Evolutionary conservation across 768 basidiomycete species (phyloP), one percentile per base, ranked within the genome.

Genomic region (Agrocybe praecox): DNA sequence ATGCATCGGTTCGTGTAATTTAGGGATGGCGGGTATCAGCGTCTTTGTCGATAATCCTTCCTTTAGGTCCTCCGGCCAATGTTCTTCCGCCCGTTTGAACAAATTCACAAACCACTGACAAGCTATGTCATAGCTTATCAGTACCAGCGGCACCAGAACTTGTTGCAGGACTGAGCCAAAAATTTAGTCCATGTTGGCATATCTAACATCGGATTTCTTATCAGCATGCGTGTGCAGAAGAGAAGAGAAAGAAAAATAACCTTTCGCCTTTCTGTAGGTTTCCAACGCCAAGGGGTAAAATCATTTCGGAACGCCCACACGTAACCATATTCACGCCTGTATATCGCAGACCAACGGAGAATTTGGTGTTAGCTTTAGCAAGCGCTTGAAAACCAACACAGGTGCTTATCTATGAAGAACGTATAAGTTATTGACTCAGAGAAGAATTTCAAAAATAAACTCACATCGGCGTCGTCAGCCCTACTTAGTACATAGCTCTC

Each of bases 1-100:
- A 43, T 76, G 75, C n/a, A 64, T 67, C 4, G 53, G 56, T 19
- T 71, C 53, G 54, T 76, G 75, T 2, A 73, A 62, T 53, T 75
- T 75, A 0, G 70, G 72, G 19, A 76, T 63, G 1, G 53, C 57
- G 6, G 61, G 57, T 2, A 59, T 48, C 8, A 72, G 32, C 1
- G 40, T 18, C 4, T 49, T 43, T 0, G 43, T 49, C 0, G 53
- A 5, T 3, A 21, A 45, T 0, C 22, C 45, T 6, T 42, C 33
- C n/a, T n/a, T n/a, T n/a, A n/a, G n/a, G n/a, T n/a, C n/a, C n/a
- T n/a, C n/a, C n/a, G n/a, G n/a, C n/a, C n/a, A n/a, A n/a, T n/a
- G n/a, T n/a, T n/a, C n/a, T n/a, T n/a, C n/a, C n/a, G n/a, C n/a
- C n/a, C n/a, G n/a, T n/a, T n/a, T n/a, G n/a, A n/a, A n/a, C n/a